phyloP scores from a whole-genome alignment of 768 basidiomycete species.

The Amanita exitialis region DNA sequence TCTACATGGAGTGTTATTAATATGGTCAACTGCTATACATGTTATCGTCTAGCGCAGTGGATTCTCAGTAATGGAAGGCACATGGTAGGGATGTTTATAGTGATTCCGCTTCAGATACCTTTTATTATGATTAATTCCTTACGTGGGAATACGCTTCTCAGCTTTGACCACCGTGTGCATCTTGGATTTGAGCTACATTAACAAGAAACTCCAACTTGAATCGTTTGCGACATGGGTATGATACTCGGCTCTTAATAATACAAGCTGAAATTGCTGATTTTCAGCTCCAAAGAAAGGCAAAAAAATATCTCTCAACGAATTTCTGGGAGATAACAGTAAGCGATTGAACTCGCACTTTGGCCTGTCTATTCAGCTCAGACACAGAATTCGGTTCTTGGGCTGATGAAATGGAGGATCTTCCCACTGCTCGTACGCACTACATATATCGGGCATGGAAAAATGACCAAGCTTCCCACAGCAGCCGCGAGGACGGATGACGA shows the following conservation, averaged over 20 bases:
- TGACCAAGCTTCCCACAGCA: constrained; percentile 31
- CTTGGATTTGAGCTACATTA: not conserved
- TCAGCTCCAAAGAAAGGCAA: constrained; percentile 86
- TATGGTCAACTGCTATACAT: not conserved
- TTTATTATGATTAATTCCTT: no score
- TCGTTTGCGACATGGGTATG: not conserved
- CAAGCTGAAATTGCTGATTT: not conserved
- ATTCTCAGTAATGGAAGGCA: no score
- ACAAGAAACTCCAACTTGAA: not conserved
- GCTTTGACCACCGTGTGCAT: not conserved
- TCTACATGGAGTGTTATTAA: not conserved
- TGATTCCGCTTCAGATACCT: no score
- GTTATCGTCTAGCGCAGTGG: no score
- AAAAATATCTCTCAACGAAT: constrained; percentile 90
- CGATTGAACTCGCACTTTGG: constrained; percentile 12
- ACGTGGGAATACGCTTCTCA: not conserved
- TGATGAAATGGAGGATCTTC: constrained; percentile 93
- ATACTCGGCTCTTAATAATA: not conserved
- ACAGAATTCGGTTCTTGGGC: constrained; percentile 93
- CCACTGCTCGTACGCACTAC: constrained; percentile 75
- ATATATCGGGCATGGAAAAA: constrained; percentile 5
- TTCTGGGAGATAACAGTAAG: constrained; percentile 81
- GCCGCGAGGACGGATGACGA: constrained; percentile 65
- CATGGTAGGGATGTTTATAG: no score
- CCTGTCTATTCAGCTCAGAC: constrained; percentile 7